Conservation (phyloP, 208 protist species). For the Leptomonas pyrrhocoris region DNA sequence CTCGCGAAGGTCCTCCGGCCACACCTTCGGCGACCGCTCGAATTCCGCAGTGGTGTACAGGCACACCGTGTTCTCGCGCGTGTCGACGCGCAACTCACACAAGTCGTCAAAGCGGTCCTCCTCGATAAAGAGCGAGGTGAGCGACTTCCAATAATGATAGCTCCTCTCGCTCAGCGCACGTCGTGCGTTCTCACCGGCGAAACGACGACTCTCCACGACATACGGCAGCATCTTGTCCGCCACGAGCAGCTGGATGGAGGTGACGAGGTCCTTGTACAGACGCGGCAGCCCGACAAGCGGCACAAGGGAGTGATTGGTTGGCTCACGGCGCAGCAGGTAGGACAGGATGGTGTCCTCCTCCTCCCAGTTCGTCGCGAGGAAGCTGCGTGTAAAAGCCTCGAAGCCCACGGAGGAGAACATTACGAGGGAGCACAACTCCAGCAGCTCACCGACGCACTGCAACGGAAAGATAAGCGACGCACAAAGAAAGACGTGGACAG, state of each 20-base stretch:
- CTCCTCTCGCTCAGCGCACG: slow-evolving; percentile 8
- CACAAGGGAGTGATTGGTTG: slow-evolving; percentile 70
- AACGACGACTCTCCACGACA: slow-evolving; percentile 43
- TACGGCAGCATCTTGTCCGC: slow-evolving; percentile 58
- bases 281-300: slow-evolving; percentile 69
- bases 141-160: slow-evolving; percentile 66
- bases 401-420: slow-evolving; percentile 55
- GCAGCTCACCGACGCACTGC: slow-evolving; percentile 72
- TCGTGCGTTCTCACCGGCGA: slow-evolving; percentile 27
- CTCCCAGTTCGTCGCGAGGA: slow-evolving; percentile 62
- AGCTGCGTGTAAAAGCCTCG: slow-evolving; percentile 54
- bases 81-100: slow-evolving; percentile 39
- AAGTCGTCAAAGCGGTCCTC: slow-evolving; percentile 61
- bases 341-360: slow-evolving; percentile 66
- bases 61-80: slow-evolving; percentile 15
- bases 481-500: slow-evolving; percentile 30
- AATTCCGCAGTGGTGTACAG: slow-evolving; percentile 31
- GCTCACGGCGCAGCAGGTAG: slow-evolving; percentile 70
- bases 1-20: slow-evolving; percentile 53
- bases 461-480: slow-evolving; percentile 77
- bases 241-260: slow-evolving; percentile 52
- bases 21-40: slow-evolving; percentile 42
- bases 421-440: slow-evolving; percentile 66
- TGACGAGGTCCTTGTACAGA: slow-evolving; percentile 67
- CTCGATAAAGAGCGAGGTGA: slow-evolving; percentile 41